Base-by-base conservation (phyloP, 257 asterid species). In the Coffea eugenioides region DNA sequence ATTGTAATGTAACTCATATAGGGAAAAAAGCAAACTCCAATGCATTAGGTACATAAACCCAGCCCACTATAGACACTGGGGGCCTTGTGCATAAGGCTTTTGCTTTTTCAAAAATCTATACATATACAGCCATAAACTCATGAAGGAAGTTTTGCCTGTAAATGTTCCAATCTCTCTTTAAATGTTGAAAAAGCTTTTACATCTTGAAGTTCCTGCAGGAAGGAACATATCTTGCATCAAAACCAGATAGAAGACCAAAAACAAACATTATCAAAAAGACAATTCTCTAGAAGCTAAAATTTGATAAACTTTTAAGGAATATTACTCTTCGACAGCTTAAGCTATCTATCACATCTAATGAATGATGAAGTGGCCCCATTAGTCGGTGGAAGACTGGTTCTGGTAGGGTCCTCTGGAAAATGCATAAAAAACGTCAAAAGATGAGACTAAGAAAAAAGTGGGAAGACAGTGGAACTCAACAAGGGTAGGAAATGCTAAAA, bases 301-400 rank as follows among this genome's bases (percentile, higher is more conserved):
- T 39, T 39, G 43, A 39, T 39, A 39, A 39, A 39, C 4, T 39
- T 39, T 39, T 39, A 39, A 39, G 4, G 43, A 84, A 69, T 80
- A 56, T 83, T 88, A 95, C 98, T 80, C 80, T 84, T 75, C 84
- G 87, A 65, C 87, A 83, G 79, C 81, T 92, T 83, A 95, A 82
- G 74, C 82, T 62, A 80, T 91, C 97, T 75, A 96, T 90, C 59
- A 79, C 87, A 65, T 85, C 83, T 56, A 96, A 82, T 69, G 97
- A 77, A 83, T 94, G 99, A 83, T 61, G 84, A 15, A 87, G 78
- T 66, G 97, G 97, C 73, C 99, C 94, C 97, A 87, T 91, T 83
- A 94, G 81, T 80, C 97, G 92, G 82, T 96, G 99, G 82, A 81
- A 91, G 79, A 84, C 84, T 52, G 97, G 83, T 78, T 86, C 92